Base-by-base conservation (phyloP, 164 flowering plant species). In the Tinospora cordifolia region DNA sequence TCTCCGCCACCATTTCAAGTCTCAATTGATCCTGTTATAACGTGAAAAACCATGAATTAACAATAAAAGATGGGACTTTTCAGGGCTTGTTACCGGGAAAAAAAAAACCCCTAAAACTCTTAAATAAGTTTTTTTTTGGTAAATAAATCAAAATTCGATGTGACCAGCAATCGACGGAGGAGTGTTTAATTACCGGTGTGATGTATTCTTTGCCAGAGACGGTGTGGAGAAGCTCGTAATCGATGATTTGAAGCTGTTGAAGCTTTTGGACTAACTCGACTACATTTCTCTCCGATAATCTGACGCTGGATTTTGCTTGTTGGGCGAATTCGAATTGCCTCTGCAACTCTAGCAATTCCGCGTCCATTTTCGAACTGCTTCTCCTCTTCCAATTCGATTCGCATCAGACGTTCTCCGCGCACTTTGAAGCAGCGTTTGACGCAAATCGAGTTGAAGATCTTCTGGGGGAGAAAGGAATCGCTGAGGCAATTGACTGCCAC, bases 231-330 rank as follows among this genome's bases (percentile, higher is more conserved):
- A 93, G 98, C 17, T 90, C 92, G 75, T 85, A 94, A 73, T 94
- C 92, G 83, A 94, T 88, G 86, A 92, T 92, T 11, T 79, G 79
- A 69, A 94, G 95, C 69, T 92, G 82, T 27, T 90, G 97, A 22
- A 94, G 93, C 81, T 94, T 94, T 51, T 86, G 91, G 34, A 92
- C 93, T 77, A 94, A 85, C 77, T 91, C 97, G 69, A 92, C 98
- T 9, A 94, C 97, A 79, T 94, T 94, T 69, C 95, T 78, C 3
- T 94, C 97, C 8, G 98, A 94, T 44, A 92, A 84, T 51, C 96
- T 74, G 15, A 89, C 78, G 84, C 92, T 89, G 26, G 96, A 91
- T 75, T 92, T 94, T 19, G 87, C 97, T 79, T 88, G 90, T 67
- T 91, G 97, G 1, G 97, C 97, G 77, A 76, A 88, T 75, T 94